Evolutionary conservation across 495 filamentous ascomycete genomes (phyloP).

Genomic region (Daldinia decipiens): DNA sequence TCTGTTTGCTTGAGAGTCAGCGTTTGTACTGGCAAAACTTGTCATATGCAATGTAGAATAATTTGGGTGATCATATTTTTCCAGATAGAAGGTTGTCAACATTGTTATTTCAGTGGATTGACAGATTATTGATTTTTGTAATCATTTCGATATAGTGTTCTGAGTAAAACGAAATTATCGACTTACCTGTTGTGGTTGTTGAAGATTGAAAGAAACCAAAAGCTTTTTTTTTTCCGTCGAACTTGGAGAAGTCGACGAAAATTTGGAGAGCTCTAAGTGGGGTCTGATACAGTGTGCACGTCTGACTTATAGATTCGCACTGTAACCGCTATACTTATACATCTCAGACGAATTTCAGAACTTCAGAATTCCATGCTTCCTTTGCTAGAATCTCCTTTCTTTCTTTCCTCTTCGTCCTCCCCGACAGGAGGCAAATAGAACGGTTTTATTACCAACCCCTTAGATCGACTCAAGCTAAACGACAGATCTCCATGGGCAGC

Average conservation of each 20-base stretch:
- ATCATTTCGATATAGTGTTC: slow-evolving; percentile 66
- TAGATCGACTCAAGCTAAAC: slow-evolving; percentile 85
- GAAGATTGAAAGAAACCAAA: slow-evolving; percentile 21
- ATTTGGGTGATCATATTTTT: slow-evolving; percentile 49
- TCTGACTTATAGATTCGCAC: neutral
- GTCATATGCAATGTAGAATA: neutral
- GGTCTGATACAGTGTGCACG: slow-evolving; percentile 9
- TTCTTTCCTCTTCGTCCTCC: slow-evolving; percentile 76
- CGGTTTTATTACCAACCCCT: slow-evolving; percentile 82
- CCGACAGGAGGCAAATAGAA: slow-evolving; percentile 92
- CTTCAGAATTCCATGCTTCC: slow-evolving; percentile 71
- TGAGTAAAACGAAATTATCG: slow-evolving; percentile 6
- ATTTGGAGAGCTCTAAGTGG: slow-evolving; percentile 32
- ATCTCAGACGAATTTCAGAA: too few species aligned
- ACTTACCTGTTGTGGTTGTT: slow-evolving; percentile 41
- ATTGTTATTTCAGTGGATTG: slow-evolving; percentile 79
- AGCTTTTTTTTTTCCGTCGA: slow-evolving; percentile 28
- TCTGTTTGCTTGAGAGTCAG: slow-evolving; percentile 40
- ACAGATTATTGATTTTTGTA: slow-evolving; percentile 78
- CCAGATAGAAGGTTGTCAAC: slow-evolving; percentile 53
- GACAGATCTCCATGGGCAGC: slow-evolving; percentile 85
- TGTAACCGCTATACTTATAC: neutral
- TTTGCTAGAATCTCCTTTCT: slow-evolving; percentile 53
- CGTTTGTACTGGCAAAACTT: slow-evolving; percentile 10
- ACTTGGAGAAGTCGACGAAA: slow-evolving; percentile 35